These are phyloP conservation scores for Royoungia palumana DNA, from an alignment of 768 basidiomycete species.

Conservation along the genomic window DNA sequence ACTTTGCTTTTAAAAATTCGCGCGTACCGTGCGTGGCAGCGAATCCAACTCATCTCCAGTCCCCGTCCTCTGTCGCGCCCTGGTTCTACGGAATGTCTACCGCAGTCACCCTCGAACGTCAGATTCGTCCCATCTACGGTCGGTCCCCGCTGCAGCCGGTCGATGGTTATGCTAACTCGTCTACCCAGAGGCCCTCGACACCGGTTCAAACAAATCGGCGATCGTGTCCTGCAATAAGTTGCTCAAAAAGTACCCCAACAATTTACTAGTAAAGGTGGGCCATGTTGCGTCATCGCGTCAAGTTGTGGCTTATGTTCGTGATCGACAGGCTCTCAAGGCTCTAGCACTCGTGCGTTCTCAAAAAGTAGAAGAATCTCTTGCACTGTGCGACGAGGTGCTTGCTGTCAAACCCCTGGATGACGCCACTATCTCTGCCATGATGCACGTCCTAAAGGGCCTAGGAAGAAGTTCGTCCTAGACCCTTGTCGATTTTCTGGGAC, in stretches of 20 bases:
- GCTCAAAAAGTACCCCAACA: conserved; percentile 80
- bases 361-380: conserved; percentile 80
- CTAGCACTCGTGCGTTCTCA: conserved; percentile 80
- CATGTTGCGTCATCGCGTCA: background rate
- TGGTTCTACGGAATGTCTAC: conserved; percentile 41
- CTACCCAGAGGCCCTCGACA: conserved; percentile 74
- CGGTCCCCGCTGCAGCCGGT: conserved; percentile 15
- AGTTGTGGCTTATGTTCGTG: conserved; percentile 11
- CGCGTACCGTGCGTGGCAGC: conserved; percentile 1
- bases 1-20: conserved; percentile 26
- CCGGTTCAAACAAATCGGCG: conserved; percentile 82
- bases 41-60: conserved; percentile 2
- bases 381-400: conserved; percentile 77
- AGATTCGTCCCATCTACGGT: conserved; percentile 87
- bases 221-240: conserved; percentile 83
- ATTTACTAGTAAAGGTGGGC: conserved; percentile 63
- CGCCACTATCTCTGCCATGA: conserved; percentile 71
- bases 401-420: conserved; percentile 71
- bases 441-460: conserved; percentile 76
- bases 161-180: conserved; percentile 4
- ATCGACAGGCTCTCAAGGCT: conserved; percentile 70
- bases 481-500: background rate
- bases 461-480: conserved; percentile 51
- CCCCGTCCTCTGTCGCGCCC: background rate
- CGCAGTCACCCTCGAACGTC: conserved; percentile 64